These are phyloP conservation scores for Candida cerambycidarum DNA, from an alignment of 805 yeast genomes.

Conservation along the genomic window DNA sequence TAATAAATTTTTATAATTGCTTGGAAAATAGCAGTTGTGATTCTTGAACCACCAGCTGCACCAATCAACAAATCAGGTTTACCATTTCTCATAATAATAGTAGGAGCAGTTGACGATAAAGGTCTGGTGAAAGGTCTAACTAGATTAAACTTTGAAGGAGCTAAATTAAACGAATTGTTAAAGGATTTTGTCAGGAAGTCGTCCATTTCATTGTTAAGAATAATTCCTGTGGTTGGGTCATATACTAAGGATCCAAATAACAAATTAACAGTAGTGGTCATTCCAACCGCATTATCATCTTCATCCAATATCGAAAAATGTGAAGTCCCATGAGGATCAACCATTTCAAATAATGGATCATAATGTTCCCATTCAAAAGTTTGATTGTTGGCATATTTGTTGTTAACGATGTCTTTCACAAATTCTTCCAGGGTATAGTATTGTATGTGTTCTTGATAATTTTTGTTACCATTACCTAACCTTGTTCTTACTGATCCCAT, in stretches of 20 bases:
- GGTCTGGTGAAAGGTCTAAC: conserved; percentile 80
- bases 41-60: conserved; percentile 93
- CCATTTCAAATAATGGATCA: conserved; percentile 72
- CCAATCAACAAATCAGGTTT: conserved; percentile 72
- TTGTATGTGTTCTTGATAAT: conserved; percentile 24
- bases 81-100: conserved; percentile 51
- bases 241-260: conserved; percentile 80
- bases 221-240: conserved; percentile 78
- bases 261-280: conserved; percentile 87
- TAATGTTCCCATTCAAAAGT: conserved; percentile 75
- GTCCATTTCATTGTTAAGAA: conserved; percentile 91
- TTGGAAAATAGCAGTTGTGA: conserved; percentile 79
- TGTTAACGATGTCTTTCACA: conserved; percentile 47
- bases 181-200: conserved; percentile 77
- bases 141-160: conserved; percentile 79
- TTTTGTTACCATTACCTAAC: conserved; percentile 60
- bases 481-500: conserved; percentile 83
- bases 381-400: conserved; percentile 49
- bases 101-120: conserved; percentile 78
- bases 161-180: conserved; percentile 74
- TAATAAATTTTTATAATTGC: conserved; percentile 68
- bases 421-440: conserved; percentile 55
- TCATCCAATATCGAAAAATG: conserved; percentile 80
- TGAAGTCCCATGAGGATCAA: conserved; percentile 88
- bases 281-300: conserved; percentile 72